Percentiles rank a stretch among this genome's conserved stretches.
These are phyloP conservation scores for Penicillium fimorum DNA, from an alignment of 495 filamentous ascomycete genomes.

Conservation along the genomic window DNA sequence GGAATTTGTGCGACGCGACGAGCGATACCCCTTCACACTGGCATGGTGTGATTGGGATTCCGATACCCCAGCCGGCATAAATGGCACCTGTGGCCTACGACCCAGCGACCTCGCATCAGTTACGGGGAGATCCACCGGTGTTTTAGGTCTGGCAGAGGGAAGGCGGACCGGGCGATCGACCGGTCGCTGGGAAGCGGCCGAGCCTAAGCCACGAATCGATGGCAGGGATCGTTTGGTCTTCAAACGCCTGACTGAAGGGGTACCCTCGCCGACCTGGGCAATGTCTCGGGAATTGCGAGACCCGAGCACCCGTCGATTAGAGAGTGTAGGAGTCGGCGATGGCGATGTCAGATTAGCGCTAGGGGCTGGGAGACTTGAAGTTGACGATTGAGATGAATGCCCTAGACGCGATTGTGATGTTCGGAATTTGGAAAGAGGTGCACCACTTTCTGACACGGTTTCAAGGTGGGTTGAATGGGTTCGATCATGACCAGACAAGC, in stretches of 20 bases:
- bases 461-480: conserved; percentile 73
- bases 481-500: conserved; percentile 62
- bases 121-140: conserved; percentile 62
- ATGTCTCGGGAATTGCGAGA: conserved; percentile 55
- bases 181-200: conserved; percentile 35
- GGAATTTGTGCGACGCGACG: conserved; percentile 73
- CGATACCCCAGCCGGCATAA: conserved; percentile 75
- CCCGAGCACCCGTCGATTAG: conserved; percentile 57
- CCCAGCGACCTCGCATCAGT: conserved; percentile 53
- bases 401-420: conserved; percentile 64
- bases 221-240: conserved; percentile 87
- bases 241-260: conserved; percentile 71
- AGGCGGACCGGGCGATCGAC: conserved; percentile 44
- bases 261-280: conserved; percentile 53
- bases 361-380: conserved; percentile 61
- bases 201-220: conserved; percentile 58
- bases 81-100: conserved; percentile 67
- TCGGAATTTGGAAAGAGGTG: conserved; percentile 57
- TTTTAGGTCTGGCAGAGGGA: conserved; percentile 61
- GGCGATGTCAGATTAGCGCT: conserved; percentile 51
- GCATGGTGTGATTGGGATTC: conserved; percentile 76
- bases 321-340: conserved; percentile 53
- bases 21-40: conserved; percentile 64
- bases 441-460: conserved; percentile 89
- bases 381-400: conserved; percentile 65